These are phyloP conservation scores for Apocynum venetum DNA, from an alignment of 257 asterid species.

Conservation along the genomic window DNA sequence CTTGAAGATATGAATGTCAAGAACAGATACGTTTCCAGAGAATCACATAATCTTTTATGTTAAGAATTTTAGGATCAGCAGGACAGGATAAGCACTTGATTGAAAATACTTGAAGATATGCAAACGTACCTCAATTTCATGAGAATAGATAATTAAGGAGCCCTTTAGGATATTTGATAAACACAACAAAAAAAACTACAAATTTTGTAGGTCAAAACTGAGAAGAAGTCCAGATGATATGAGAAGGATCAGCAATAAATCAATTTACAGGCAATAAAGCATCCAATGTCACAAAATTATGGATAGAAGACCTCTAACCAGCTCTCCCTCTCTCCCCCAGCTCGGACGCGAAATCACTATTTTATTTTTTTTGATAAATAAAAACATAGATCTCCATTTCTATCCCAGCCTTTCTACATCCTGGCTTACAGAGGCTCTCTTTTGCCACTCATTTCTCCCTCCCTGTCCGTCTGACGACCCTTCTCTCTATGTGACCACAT, in stretches of 20 bases:
- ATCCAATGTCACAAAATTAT: background rate
- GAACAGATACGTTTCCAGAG: no score
- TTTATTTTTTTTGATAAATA: no score
- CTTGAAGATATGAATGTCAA: no score
- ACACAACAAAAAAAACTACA: background rate
- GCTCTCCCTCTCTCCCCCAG: background rate
- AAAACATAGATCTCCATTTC: background rate
- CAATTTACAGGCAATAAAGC: no score
- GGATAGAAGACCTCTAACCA: background rate
- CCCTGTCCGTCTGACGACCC: no score
- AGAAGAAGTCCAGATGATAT: no score
- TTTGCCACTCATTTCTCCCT: no score
- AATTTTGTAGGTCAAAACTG: no score
- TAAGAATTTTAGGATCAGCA: background rate
- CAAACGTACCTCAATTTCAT: background rate
- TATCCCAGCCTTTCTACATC: no score
- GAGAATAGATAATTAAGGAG: background rate
- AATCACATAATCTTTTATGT: background rate
- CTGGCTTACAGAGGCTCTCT: no score
- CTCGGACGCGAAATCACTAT: background rate
- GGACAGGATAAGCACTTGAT: background rate
- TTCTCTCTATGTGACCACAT: background rate
- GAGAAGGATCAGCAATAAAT: background rate
- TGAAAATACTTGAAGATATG: background rate
- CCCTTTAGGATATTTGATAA: background rate